Conservation (phyloP, 169 alveolate species). For the Plasmodium adleri region DNA sequence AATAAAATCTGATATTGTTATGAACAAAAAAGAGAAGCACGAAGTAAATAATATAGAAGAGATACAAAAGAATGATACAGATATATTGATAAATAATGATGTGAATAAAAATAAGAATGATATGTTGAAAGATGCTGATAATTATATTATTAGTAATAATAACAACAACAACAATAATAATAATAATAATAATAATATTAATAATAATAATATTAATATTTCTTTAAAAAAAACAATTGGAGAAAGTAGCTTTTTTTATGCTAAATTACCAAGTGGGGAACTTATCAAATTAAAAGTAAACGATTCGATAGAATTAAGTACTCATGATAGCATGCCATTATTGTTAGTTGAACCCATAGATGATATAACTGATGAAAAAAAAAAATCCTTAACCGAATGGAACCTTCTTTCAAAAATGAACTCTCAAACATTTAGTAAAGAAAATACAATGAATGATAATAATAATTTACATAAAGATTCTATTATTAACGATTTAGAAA, state of each 20-base stretch:
- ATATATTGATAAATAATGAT: conserved; percentile 3
- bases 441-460: neutral
- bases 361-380: conserved; percentile 3
- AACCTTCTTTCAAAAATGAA: neutral
- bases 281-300: conserved; percentile 62
- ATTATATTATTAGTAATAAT: neutral
- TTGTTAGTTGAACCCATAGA: conserved; percentile 55
- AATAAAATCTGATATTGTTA: no score
- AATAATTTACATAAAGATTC: conserved; percentile 4
- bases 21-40: neutral
- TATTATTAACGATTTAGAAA: conserved; percentile 22
- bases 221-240: conserved; percentile 35
- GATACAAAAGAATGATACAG: neutral
- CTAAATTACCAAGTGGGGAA: conserved; percentile 75
- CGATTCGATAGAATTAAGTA: conserved; percentile 5
- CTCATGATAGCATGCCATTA: conserved; percentile 55
- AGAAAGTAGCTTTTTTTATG: conserved; percentile 51
- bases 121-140: neutral
- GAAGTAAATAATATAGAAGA: conserved; percentile 13
- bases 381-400: no score
- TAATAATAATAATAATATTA: conserved; percentile 1
- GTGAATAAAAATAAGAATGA: neutral
- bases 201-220: neutral
- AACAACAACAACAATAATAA: neutral
- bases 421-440: conserved; percentile 4